Evolutionary conservation across 164 flowering plant species (phyloP).

Genomic region (Dillenia suffruticosa): DNA sequence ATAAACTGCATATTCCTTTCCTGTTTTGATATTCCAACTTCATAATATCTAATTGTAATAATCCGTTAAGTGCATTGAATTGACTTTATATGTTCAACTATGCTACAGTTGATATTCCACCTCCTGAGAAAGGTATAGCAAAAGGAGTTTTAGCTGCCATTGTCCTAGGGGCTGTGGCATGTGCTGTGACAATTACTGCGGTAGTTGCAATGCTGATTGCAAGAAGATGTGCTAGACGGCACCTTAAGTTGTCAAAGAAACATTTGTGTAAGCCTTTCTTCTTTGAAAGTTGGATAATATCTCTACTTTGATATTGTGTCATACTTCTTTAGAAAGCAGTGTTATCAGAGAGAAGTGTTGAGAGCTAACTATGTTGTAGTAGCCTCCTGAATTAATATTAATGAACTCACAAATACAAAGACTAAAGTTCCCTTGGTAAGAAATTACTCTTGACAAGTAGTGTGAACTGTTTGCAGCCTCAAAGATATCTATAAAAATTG

Average conservation of each 20-base stretch:
- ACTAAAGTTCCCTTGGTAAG: background rate
- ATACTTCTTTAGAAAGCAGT: background rate
- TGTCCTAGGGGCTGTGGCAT: slow-evolving; percentile 33
- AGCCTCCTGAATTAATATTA: too few relatives aligned
- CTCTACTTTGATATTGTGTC: too few relatives aligned
- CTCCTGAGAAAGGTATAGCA: slow-evolving; percentile 23
- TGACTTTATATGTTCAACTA: background rate
- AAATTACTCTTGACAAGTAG: background rate
- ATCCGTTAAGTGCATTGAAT: too few relatives aligned
- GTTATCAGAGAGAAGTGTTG: too few relatives aligned
- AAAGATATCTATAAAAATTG: slow-evolving; percentile 44
- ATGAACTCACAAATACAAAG: background rate
- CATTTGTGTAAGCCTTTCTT: slow-evolving; percentile 34
- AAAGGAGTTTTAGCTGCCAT: slow-evolving; percentile 40
- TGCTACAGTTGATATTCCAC: slow-evolving; percentile 22
- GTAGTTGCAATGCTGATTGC: slow-evolving; percentile 25
- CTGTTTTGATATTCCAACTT: too few relatives aligned
- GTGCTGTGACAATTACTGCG: slow-evolving; percentile 27
- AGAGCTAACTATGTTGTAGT: too few relatives aligned
- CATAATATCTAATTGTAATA: too few relatives aligned
- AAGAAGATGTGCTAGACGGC: slow-evolving; percentile 26
- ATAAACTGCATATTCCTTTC: too few relatives aligned
- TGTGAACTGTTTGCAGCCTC: slow-evolving; percentile 35
- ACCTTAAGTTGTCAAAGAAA: slow-evolving; percentile 26
- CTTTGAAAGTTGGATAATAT: background rate